phyloP scores from a whole-genome alignment of 1,139 yeast species.

The Yamadazyma songkhlaensis region DNA sequence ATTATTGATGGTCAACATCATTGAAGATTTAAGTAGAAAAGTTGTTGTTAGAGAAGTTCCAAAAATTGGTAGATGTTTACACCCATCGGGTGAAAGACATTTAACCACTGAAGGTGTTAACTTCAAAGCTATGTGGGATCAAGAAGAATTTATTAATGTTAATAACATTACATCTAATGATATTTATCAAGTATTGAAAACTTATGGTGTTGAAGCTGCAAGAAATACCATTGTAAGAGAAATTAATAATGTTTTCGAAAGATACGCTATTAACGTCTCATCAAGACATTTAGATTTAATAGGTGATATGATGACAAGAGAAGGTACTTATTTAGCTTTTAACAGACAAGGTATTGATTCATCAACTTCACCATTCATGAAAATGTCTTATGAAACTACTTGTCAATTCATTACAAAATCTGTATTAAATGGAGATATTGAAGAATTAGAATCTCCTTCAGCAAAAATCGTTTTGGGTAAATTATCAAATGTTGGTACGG shows the following conservation, averaged over 20 bases:
- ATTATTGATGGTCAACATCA: slow-evolving; percentile 93
- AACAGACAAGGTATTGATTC: slow-evolving; percentile 98
- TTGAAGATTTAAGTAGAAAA: slow-evolving; percentile 86
- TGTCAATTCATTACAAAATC: slow-evolving; percentile 97
- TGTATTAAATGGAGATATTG: slow-evolving; percentile 88
- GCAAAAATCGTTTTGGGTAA: slow-evolving; percentile 95
- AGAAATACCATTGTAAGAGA: slow-evolving; percentile 96
- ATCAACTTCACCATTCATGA: slow-evolving; percentile 93
- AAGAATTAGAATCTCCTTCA: slow-evolving; percentile 86
- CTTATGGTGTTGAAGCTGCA: slow-evolving; percentile 99
- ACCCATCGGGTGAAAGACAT: slow-evolving; percentile 63
- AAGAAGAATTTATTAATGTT: slow-evolving; percentile 86
- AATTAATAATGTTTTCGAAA: slow-evolving; percentile 92
- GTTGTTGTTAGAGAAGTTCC: slow-evolving; percentile 94
- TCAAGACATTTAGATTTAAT: slow-evolving; percentile 92
- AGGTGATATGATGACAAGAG: slow-evolving; percentile 99
- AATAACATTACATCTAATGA: slow-evolving; percentile 90
- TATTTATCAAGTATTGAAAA: slow-evolving; percentile 81
- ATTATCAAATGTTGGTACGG: slow-evolving; percentile 91
- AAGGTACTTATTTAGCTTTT: slow-evolving; percentile 94
- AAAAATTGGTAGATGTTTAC: slow-evolving; percentile 87
- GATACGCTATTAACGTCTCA: slow-evolving; percentile 93
- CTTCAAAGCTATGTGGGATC: slow-evolving; percentile 98
- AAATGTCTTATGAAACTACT: slow-evolving; percentile 98
- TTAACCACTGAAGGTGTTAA: slow-evolving; percentile 98